These are phyloP conservation scores for Fusarium virguliforme DNA, from an alignment of 2,329 filamentous ascomycete species.

Conservation along the genomic window DNA sequence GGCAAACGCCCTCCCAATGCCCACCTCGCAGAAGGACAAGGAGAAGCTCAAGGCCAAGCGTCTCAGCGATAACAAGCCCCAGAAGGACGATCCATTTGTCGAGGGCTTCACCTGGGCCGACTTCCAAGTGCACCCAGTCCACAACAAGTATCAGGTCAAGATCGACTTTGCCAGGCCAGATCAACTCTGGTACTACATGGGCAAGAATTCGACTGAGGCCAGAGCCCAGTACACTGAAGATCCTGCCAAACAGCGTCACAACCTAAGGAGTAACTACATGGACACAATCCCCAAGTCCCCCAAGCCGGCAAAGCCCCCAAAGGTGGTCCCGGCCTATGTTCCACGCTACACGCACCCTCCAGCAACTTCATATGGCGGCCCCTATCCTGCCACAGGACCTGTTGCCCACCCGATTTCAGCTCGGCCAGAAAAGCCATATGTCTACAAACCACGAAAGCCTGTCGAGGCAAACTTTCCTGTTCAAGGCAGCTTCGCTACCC, in stretches of 20 bases:
- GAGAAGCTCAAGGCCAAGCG: constrained; percentile 79
- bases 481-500: constrained; percentile 47
- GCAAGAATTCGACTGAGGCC: constrained; percentile 88
- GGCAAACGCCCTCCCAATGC: constrained; percentile 79
- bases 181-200: constrained; percentile 91
- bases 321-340: constrained; percentile 53
- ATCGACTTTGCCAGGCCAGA: constrained; percentile 81
- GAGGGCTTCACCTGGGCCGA: constrained; percentile 83
- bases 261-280: constrained; percentile 80
- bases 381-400: constrained; percentile 18
- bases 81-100: constrained; percentile 77
- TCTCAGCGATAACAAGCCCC: constrained; percentile 73
- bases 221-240: constrained; percentile 93
- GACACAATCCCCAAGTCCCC: constrained; percentile 75
- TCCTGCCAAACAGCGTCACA: constrained; percentile 71
- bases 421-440: constrained; percentile 65
- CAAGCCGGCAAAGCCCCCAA: constrained; percentile 55
- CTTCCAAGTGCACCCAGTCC: constrained; percentile 76
- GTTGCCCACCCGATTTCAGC: constrained; percentile 4
- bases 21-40: constrained; percentile 73
- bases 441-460: constrained; percentile 67
- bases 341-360: constrained; percentile 51
- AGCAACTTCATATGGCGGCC: constrained; percentile 23
- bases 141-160: constrained; percentile 75
- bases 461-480: constrained; percentile 46